phyloP scores from a whole-genome alignment of 768 basidiomycete species.

The Xerocomellus dryophilus region DNA sequence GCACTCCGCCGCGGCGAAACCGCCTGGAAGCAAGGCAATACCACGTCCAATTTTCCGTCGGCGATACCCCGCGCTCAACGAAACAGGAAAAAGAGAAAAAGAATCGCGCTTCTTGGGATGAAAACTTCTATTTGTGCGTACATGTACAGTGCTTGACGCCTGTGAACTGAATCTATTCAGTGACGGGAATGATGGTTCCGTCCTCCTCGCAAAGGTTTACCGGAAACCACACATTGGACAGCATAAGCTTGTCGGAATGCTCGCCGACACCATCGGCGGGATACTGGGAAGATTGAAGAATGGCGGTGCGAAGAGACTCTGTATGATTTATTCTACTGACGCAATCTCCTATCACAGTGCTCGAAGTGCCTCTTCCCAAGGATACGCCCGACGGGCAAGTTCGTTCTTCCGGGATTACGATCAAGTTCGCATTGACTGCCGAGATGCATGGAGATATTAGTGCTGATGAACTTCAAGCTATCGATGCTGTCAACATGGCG shows the following conservation, averaged over 20 bases:
- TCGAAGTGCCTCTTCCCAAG: slow-evolving; percentile 10
- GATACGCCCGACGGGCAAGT: not conserved
- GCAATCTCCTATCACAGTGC: slow-evolving; percentile 1
- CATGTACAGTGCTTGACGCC: not conserved
- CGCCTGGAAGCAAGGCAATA: slow-evolving; percentile 9
- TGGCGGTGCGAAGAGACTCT: slow-evolving; percentile 7
- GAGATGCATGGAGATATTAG: not conserved
- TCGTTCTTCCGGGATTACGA: not conserved
- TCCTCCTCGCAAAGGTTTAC: slow-evolving; percentile 11
- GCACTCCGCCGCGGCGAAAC: slow-evolving; percentile 1
- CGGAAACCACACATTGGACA: slow-evolving; percentile 8
- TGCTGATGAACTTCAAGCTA: slow-evolving; percentile 17
- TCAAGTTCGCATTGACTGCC: slow-evolving; percentile 13
- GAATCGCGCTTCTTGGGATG: slow-evolving; percentile 8
- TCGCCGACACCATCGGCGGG: slow-evolving; percentile 10
- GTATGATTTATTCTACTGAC: not conserved
- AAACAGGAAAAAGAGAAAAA: slow-evolving; percentile 10
- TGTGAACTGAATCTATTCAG: slow-evolving; percentile 3
- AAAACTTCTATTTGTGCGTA: slow-evolving; percentile 18
- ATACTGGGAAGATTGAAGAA: slow-evolving; percentile 8
- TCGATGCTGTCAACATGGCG: slow-evolving; percentile 8
- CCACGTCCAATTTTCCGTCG: slow-evolving; percentile 9
- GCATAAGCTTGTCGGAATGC: slow-evolving; percentile 9
- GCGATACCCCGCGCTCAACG: slow-evolving; percentile 13
- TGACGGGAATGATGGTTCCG: slow-evolving; percentile 12